phyloP scores from a whole-genome alignment of 805 yeast species.

The Lipomyces mesembrius region DNA sequence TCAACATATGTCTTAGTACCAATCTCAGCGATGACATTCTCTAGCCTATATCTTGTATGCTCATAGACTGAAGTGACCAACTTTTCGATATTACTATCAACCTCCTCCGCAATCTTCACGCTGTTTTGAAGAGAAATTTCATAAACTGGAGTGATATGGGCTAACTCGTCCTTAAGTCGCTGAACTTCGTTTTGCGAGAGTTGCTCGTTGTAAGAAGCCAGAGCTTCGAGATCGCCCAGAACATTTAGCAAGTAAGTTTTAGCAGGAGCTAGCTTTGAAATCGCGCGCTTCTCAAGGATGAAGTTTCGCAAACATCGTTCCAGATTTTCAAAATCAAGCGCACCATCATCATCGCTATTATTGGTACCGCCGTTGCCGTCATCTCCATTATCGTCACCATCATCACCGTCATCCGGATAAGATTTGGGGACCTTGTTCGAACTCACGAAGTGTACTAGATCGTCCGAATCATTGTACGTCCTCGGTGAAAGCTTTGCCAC shows the following conservation, averaged over 20 bases:
- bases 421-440: slow-evolving; percentile 55
- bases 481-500: slow-evolving; percentile 86
- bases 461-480: slow-evolving; percentile 83
- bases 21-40: slow-evolving; percentile 55
- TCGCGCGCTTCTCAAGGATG: slow-evolving; percentile 83
- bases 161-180: slow-evolving; percentile 55
- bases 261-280: slow-evolving; percentile 90
- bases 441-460: slow-evolving; percentile 91
- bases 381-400: slow-evolving; percentile 40
- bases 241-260: slow-evolving; percentile 80
- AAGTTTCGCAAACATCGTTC: slow-evolving; percentile 86
- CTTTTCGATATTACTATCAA: slow-evolving; percentile 67
- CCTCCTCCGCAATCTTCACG: slow-evolving; percentile 58
- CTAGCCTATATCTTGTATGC: slow-evolving; percentile 59
- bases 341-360: slow-evolving; percentile 25
- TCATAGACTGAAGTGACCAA: slow-evolving; percentile 64
- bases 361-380: slow-evolving; percentile 39
- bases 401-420: slow-evolving; percentile 49
- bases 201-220: slow-evolving; percentile 68
- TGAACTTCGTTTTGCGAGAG: slow-evolving; percentile 57
- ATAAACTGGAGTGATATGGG: slow-evolving; percentile 65
- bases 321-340: slow-evolving; percentile 69
- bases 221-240: slow-evolving; percentile 62
- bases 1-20: slow-evolving; percentile 59
- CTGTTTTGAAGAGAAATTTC: slow-evolving; percentile 59